Base-by-base conservation (phyloP, 202 grass and related monocot species). In the Dendrocalamus latiflorus region DNA sequence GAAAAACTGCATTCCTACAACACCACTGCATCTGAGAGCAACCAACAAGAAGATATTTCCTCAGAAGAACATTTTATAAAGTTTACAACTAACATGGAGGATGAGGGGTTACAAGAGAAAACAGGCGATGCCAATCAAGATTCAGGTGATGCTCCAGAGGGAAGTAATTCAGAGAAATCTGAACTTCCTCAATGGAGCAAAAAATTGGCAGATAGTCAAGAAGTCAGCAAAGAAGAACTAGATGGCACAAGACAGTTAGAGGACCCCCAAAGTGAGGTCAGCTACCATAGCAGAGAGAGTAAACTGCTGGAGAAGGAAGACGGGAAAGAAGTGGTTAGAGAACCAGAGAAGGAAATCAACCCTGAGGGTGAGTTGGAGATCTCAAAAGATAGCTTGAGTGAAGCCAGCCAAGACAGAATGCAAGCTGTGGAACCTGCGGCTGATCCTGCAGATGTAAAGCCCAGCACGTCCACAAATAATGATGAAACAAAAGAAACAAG, bases 1-100 rank as follows among this genome's bases (percentile, higher is more conserved):
- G 80, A 80, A 48, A 80, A 89, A 82, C 36, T 67, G 20, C 74
- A 69, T 84, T 48, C 74, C 59, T 51, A 50, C 57, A 67, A 63
- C 48, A 57, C 47, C 70, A 91, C 65, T 45, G 16, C 58, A 76
- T 70, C 45, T 11, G 76, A 73, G 45, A 91, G 75, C 62, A 86
- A 42, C 36, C 36, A 68, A 18, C 74, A 90, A 76, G 81, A 83
- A 58, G 59, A 84, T 44, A 68, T 22, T 70, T 87, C 78, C 53
- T 79, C 51, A 62, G 69, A 93, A 13, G 48, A 85, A 64, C 87
- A 72, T 28, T 93, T 89, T 82, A 26, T 92, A 75, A 95, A 82
- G 70, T 82, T 95, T 22, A 86, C 83, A 65, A 98, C 96, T 73
- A 92, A 93, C 51, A 16, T 83, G 33, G 93, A 98, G 59, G 89